Evolutionary conservation across 352 stramenopile genomes (phyloP).

Genomic region (Nothophytophthora sp.): DNA sequence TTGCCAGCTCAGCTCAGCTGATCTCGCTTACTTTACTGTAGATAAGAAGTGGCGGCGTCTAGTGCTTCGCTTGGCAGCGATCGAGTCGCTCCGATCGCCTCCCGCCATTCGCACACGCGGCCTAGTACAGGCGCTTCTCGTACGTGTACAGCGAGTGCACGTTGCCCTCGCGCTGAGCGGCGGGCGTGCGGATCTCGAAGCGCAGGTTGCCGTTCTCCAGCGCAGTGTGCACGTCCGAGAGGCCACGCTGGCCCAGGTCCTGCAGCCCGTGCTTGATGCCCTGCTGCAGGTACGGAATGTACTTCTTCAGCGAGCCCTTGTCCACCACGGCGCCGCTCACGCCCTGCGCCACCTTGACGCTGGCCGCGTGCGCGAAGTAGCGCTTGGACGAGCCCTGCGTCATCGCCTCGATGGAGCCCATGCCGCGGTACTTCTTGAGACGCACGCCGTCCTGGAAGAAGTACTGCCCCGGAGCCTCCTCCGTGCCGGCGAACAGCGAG

Average conservation of each 20-base stretch:
- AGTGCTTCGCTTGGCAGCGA: too few relatives aligned
- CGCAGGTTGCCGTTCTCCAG: constrained; percentile 86
- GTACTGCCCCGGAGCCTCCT: constrained; percentile 99
- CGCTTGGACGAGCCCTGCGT: constrained; percentile 95
- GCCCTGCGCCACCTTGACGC: constrained; percentile 99
- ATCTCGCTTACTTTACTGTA: too few relatives aligned
- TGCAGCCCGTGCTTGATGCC: constrained; percentile 98
- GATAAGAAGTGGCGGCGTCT: too few relatives aligned
- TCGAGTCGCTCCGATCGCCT: too few relatives aligned
- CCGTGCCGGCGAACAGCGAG: constrained; percentile 98
- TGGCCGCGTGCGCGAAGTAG: constrained; percentile 89
- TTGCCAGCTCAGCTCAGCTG: too few relatives aligned
- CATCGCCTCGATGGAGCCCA: constrained; percentile 99
- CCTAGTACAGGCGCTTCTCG: constrained; percentile 91
- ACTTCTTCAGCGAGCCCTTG: constrained; percentile 98
- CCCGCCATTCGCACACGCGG: too few relatives aligned
- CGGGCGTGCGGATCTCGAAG: constrained; percentile 98
- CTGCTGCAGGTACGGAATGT: constrained; percentile 99
- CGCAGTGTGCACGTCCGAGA: constrained; percentile 86
- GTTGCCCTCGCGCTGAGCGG: constrained; percentile 98
- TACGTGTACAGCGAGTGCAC: constrained; percentile 99
- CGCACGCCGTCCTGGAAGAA: constrained; percentile 99
- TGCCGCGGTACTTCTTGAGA: constrained; percentile 99
- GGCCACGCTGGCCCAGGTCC: constrained; percentile 94
- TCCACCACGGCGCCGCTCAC: constrained; percentile 99